phyloP scores from a whole-genome alignment of 2,329 filamentous ascomycete genomes.

The Thelonectria olida region DNA sequence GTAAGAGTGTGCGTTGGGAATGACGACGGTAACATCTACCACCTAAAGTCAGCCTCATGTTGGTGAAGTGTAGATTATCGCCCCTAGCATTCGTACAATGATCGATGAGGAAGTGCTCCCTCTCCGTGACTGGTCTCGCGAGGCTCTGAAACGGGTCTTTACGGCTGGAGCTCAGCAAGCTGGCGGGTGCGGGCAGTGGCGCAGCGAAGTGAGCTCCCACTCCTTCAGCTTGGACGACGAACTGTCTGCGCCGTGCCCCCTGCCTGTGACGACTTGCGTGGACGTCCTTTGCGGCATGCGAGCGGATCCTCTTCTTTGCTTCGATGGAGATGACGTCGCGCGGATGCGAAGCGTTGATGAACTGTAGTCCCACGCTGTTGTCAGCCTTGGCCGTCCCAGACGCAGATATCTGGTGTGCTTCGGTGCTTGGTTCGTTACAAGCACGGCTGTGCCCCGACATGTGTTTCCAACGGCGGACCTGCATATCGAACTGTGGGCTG shows the following conservation, averaged over 20 bases:
- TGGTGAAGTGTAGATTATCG: neutral
- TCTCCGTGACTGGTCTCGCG: neutral
- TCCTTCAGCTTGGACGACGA: neutral
- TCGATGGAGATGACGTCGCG: neutral
- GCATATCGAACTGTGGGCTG: neutral
- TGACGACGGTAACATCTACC: neutral
- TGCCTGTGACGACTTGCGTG: neutral
- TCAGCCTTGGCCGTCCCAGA: neutral
- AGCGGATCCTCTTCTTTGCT: slow-evolving; percentile 1
- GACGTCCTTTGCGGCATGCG: neutral
- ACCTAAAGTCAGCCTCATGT: neutral
- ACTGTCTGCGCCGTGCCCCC: neutral
- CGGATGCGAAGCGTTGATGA: neutral
- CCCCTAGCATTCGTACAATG: neutral
- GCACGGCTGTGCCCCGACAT: neutral
- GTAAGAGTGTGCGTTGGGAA: neutral
- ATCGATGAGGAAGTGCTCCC: neutral
- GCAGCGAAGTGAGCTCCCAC: neutral
- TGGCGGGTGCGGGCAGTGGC: neutral
- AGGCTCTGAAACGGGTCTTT: neutral
- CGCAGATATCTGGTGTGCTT: neutral
- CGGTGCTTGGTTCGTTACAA: neutral
- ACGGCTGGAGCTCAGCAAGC: neutral
- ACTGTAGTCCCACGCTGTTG: neutral
- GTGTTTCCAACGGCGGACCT: slow-evolving; percentile 4